Evolutionary conservation across 345 rosid species (phyloP).

Genomic region (Turnera subulata): DNA sequence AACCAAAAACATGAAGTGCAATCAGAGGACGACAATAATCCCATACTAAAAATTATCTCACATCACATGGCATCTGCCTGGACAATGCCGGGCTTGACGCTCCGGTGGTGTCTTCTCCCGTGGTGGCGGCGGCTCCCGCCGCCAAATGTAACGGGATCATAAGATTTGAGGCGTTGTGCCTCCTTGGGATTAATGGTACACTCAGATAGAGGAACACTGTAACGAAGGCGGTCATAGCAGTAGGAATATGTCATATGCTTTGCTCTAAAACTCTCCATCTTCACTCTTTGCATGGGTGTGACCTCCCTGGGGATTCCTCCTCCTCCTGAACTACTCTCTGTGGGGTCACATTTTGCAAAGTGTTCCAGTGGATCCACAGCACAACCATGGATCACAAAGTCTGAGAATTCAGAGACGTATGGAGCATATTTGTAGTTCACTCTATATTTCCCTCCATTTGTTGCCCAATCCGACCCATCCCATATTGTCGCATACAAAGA

Average conservation of each 20-base stretch:
- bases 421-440: conserved; percentile 97
- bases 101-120: conserved; percentile 21
- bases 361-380: conserved; percentile 75
- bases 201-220: conserved; percentile 60
- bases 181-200: conserved; percentile 58
- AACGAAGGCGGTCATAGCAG: conserved; percentile 77
- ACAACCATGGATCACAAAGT: conserved; percentile 81
- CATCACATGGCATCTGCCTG: conserved; percentile 15
- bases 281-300: conserved; percentile 40
- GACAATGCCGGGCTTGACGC: conserved; percentile 5
- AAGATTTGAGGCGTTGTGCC: conserved; percentile 53
- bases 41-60: conserved; percentile 5
- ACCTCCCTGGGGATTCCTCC: conserved; percentile 27
- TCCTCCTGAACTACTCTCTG: too few relatives aligned
- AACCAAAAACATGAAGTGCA: neutral
- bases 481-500: conserved; percentile 91
- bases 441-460: conserved; percentile 89
- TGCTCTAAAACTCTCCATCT: conserved; percentile 63
- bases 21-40: conserved; percentile 11
- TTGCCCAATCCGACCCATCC: conserved; percentile 98
- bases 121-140: conserved; percentile 22
- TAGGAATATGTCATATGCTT: conserved; percentile 90
- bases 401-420: conserved; percentile 54
- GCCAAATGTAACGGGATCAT: conserved; percentile 84
- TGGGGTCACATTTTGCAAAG: conserved; percentile 39